Evolutionary conservation across 129 eudicot genomes (phyloP).

Genomic region (Flaveria bidentis): DNA sequence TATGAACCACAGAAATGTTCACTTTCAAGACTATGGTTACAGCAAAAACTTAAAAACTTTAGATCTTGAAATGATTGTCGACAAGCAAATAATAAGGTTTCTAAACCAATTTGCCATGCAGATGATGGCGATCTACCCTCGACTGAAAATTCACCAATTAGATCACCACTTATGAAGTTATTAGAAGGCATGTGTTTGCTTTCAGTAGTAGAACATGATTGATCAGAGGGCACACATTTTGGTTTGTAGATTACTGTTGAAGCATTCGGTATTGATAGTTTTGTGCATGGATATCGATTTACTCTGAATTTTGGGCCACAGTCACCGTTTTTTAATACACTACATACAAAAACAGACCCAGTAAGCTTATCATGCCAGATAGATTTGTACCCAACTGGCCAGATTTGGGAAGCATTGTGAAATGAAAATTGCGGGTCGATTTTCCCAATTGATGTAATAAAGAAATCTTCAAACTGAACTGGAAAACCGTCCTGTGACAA

Average conservation of each 20-base stretch:
- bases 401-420: slow-evolving; percentile 60
- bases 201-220: slow-evolving; percentile 34
- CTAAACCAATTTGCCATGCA: slow-evolving; percentile 69
- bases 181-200: slow-evolving; percentile 27
- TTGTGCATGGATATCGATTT: slow-evolving; percentile 65
- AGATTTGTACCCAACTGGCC: slow-evolving; percentile 90
- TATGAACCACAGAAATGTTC: slow-evolving; percentile 21
- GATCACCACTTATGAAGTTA: slow-evolving; percentile 43
- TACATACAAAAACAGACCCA: slow-evolving; percentile 73
- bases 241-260: slow-evolving; percentile 59
- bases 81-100: slow-evolving; percentile 53
- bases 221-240: slow-evolving; percentile 23
- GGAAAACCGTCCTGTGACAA: slow-evolving; percentile 70
- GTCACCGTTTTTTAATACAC: slow-evolving; percentile 71
- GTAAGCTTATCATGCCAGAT: slow-evolving; percentile 93
- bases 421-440: slow-evolving; percentile 67
- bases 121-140: slow-evolving; percentile 68
- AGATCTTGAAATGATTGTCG: slow-evolving; percentile 50
- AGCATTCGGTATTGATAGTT: slow-evolving; percentile 60
- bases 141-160: slow-evolving; percentile 61
- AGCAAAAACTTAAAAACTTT: slow-evolving; percentile 51
- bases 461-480: slow-evolving; percentile 77
- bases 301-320: slow-evolving; percentile 68
- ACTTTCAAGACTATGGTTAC: slow-evolving; percentile 52
- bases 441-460: slow-evolving; percentile 61